Conservation (phyloP, 352 stramenopile genomes). For the Globisporangium viniferum region DNA sequence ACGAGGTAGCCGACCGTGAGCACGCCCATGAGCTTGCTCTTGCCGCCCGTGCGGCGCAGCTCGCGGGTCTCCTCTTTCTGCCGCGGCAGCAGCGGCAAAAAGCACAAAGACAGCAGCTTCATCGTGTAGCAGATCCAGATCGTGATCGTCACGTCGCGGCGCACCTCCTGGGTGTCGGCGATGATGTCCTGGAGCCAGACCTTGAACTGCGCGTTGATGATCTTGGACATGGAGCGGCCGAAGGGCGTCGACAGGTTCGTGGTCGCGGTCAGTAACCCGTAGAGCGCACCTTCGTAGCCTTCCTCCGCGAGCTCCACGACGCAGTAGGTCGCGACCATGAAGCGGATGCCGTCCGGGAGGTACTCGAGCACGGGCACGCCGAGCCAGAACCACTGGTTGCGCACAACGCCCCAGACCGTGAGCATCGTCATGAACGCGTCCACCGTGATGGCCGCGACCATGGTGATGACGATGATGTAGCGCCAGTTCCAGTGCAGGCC, state of each 20-base stretch:
- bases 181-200: conserved; percentile 54
- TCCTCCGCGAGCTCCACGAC: conserved; percentile 55
- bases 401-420: conserved; percentile 44
- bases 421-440: conserved; percentile 56
- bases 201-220: conserved; percentile 50
- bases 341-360: conserved; percentile 43
- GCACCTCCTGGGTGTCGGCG: conserved; percentile 38
- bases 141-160: conserved; percentile 52
- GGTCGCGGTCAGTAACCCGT: conserved; percentile 47
- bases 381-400: conserved; percentile 66
- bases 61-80: conserved; percentile 36
- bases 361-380: conserved; percentile 51
- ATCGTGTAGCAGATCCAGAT: conserved; percentile 53
- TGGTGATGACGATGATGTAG: conserved; percentile 36
- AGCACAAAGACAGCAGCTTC: conserved; percentile 50
- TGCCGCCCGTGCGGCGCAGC: conserved; percentile 33
- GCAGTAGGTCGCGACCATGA: conserved; percentile 57
- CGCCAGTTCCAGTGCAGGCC: conserved; percentile 62
- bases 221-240: conserved; percentile 42
- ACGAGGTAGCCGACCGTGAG: conserved; percentile 36
- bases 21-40: conserved; percentile 35
- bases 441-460: conserved; percentile 34
- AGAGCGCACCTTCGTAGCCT: conserved; percentile 52
- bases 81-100: conserved; percentile 43
- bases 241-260: conserved; percentile 50